Percentiles rank a stretch among this genome's conserved stretches.
Conservation (phyloP, 805 yeast genomes). For the Ogataea paraovalis region DNA sequence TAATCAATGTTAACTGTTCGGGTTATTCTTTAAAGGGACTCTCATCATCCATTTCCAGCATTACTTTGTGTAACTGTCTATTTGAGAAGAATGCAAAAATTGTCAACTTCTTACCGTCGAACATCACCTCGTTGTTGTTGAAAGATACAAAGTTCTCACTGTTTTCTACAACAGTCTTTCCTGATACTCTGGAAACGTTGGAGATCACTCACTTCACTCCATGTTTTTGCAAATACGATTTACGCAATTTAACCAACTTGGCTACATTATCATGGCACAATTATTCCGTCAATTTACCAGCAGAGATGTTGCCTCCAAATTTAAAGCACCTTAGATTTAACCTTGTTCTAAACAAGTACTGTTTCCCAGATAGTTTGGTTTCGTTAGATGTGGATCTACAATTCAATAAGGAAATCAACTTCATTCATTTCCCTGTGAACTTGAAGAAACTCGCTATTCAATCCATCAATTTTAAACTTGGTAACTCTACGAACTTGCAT, state of each 20-base stretch:
- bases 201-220: background rate
- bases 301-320: background rate
- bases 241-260: background rate
- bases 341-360: background rate
- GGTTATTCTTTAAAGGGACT: background rate
- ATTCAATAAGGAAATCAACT: background rate
- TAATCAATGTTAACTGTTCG: background rate
- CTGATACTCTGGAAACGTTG: background rate
- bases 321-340: background rate
- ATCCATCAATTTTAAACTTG: background rate
- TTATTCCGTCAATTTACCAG: background rate
- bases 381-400: background rate
- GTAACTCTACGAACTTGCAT: background rate
- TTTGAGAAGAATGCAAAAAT: background rate
- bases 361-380: background rate
- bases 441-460: background rate
- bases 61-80: background rate
- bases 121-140: background rate
- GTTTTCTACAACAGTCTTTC: background rate
- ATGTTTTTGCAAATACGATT: background rate
- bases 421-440: background rate
- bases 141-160: background rate
- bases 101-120: background rate
- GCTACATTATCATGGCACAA: background rate
- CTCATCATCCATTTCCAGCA: background rate